Evolutionary conservation across 345 rosid species (phyloP).

Genomic region (Dipteronia dyeriana): DNA sequence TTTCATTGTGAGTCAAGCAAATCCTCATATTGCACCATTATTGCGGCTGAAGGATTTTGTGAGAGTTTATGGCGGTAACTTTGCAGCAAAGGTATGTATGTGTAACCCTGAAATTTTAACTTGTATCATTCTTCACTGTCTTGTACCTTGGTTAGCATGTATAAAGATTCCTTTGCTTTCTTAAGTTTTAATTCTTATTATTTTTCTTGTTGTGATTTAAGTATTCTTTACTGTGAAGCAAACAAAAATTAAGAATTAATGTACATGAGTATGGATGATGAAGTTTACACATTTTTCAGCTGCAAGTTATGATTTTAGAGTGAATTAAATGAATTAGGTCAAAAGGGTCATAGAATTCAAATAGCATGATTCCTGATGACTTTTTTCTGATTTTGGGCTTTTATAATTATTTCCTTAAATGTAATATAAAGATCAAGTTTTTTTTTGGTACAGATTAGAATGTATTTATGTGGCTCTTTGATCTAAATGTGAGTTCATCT

Average conservation of each 20-base stretch:
- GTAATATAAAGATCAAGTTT: neutral
- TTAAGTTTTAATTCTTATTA: neutral
- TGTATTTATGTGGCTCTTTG: neutral
- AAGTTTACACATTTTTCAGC: neutral
- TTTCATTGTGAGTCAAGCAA: slow-evolving; percentile 98
- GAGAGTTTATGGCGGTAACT: slow-evolving; percentile 90
- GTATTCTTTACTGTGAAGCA: neutral
- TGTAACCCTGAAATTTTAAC: neutral
- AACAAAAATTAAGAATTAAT: neutral
- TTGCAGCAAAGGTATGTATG: slow-evolving; percentile 87
- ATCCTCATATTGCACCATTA: slow-evolving; percentile 90
- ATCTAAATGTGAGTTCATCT: neutral
- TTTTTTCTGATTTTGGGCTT: neutral
- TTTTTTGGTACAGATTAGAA: neutral
- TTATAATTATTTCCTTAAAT: neutral
- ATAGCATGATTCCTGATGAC: neutral
- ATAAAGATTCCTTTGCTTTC: neutral
- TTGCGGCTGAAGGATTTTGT: slow-evolving; percentile 76
- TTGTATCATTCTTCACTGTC: neutral
- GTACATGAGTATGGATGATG: neutral
- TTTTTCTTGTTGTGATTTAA: neutral
- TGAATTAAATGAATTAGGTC: neutral
- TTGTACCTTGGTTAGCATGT: slow-evolving; percentile 2
- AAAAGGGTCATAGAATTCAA: neutral
- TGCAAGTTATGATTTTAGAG: neutral